Evolutionary conservation across 768 basidiomycete species (phyloP).

Genomic region (Hypholoma sublateritium): DNA sequence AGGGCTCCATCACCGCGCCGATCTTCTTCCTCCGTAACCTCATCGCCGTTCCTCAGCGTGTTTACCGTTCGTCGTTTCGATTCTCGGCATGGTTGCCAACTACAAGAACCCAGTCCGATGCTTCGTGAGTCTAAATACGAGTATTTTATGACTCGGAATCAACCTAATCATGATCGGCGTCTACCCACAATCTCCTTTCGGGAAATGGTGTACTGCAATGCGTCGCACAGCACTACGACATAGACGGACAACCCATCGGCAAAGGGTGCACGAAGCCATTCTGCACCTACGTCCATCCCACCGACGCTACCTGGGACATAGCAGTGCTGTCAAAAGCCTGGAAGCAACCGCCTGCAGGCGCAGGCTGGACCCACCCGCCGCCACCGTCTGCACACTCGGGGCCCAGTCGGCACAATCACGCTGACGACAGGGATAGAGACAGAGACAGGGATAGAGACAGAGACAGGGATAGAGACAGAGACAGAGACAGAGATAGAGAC

Average conservation of each 20-base stretch:
- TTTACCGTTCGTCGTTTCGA: not conserved
- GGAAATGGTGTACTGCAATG: not conserved
- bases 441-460: not conserved
- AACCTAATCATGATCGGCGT: conserved; percentile 1
- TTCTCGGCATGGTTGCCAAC: not conserved
- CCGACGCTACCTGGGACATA: not conserved
- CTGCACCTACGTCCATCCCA: conserved; percentile 19
- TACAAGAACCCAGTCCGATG: not conserved
- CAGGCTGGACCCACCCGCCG: too few species aligned
- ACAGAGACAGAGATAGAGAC: not conserved
- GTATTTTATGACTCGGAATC: not conserved
- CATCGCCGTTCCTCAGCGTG: not conserved
- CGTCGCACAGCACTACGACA: conserved; percentile 7
- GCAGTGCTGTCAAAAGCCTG: not conserved
- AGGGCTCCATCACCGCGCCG: too few species aligned
- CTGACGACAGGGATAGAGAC: not conserved
- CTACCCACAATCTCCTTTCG: not conserved
- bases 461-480: not conserved
- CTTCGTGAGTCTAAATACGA: not conserved
- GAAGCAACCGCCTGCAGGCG: not conserved
- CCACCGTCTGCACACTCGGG: not conserved
- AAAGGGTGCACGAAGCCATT: not conserved
- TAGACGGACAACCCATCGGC: conserved; percentile 1
- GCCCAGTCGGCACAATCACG: not conserved
- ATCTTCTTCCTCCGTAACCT: too few species aligned